A percentile compares a stretch with the other conserved stretches of the same genome.
These are phyloP conservation scores for Candida qinlingensis DNA, from an alignment of 805 yeast species.

Conservation along the genomic window DNA sequence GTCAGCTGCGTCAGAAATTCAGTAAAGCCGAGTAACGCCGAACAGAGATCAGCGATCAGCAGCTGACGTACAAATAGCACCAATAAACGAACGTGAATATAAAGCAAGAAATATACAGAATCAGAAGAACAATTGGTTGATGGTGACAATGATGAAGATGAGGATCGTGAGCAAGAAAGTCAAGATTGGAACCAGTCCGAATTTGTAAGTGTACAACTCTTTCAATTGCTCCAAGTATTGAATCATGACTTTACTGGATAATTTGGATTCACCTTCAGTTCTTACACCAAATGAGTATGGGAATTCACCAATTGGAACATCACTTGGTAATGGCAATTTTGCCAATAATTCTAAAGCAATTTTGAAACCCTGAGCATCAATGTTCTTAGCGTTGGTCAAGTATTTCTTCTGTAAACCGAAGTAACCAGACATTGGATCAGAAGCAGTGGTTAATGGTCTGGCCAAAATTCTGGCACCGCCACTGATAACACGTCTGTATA, in stretches of 20 bases:
- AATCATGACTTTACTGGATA: conserved; percentile 43
- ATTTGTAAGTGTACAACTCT: conserved; percentile 42
- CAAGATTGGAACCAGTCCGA: conserved; percentile 34
- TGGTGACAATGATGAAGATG: conserved; percentile 25
- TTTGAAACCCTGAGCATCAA: conserved; percentile 42
- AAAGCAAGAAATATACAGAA: not conserved
- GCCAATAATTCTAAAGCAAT: conserved; percentile 45
- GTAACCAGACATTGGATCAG: conserved; percentile 51
- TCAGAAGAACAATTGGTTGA: conserved; percentile 20
- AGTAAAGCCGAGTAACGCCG: too few relatives aligned
- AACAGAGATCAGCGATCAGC: too few relatives aligned
- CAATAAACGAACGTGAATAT: too few relatives aligned
- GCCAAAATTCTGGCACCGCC: conserved; percentile 46
- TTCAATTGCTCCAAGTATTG: conserved; percentile 42
- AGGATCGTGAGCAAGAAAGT: conserved; percentile 28
- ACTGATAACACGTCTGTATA: conserved; percentile 43
- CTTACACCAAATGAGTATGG: conserved; percentile 49
- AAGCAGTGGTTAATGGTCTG: conserved; percentile 44
- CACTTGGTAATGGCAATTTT: conserved; percentile 38
- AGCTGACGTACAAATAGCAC: too few relatives aligned
- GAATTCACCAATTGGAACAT: conserved; percentile 37
- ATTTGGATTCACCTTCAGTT: conserved; percentile 48
- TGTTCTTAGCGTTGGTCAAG: conserved; percentile 29
- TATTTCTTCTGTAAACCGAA: conserved; percentile 45
- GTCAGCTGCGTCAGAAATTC: too few relatives aligned